These are phyloP conservation scores for Atkinsonella hypoxylon DNA, from an alignment of 2,329 filamentous ascomycete genomes.

Conservation along the genomic window DNA sequence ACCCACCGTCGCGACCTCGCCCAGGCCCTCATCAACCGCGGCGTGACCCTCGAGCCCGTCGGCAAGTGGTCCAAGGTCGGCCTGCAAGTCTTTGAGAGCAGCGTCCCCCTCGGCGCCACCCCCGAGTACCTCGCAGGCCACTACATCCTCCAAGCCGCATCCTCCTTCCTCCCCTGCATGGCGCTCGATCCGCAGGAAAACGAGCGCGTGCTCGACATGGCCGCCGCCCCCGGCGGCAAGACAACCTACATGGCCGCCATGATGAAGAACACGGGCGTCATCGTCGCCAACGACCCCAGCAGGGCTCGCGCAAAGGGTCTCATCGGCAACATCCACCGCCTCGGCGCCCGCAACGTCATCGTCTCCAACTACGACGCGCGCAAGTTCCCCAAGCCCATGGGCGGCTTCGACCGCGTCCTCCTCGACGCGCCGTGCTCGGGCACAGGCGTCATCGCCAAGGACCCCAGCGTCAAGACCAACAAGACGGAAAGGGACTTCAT, in stretches of 20 bases:
- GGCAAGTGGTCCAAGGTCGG: conserved; percentile 99
- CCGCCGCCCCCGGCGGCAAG: conserved; percentile 17
- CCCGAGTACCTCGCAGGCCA: conserved; percentile 95
- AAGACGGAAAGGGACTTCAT: conserved; percentile 95
- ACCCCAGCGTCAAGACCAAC: conserved; percentile 94
- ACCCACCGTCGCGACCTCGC: conserved; percentile 69
- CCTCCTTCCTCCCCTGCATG: conserved; percentile 96
- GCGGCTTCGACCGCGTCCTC: conserved; percentile 87
- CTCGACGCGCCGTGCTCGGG: conserved; percentile 94
- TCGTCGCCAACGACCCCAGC: conserved; percentile 95
- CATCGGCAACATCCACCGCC: conserved; percentile 93
- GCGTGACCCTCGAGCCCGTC: conserved; percentile 89
- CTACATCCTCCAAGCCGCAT: conserved; percentile 95
- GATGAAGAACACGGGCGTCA: conserved; percentile 68
- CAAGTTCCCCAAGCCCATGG: conserved; percentile 88
- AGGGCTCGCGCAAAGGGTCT: conserved; percentile 90
- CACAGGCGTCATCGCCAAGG: conserved; percentile 95
- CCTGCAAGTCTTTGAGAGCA: conserved; percentile 88
- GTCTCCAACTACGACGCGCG: conserved; percentile 93
- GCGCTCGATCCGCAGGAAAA: conserved; percentile 87
- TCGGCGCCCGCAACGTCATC: conserved; percentile 86
- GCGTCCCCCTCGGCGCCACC: conserved; percentile 76
- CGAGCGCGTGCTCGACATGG: conserved; percentile 70
- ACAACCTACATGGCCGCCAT: conserved; percentile 54
- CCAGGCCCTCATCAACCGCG: conserved; percentile 87